Percentiles rank a stretch among this genome's conserved stretches.
Evolutionary conservation across 1,139 yeast genomes (phyloP).

Genomic region (Blastobotrys raffinosifermentans): DNA sequence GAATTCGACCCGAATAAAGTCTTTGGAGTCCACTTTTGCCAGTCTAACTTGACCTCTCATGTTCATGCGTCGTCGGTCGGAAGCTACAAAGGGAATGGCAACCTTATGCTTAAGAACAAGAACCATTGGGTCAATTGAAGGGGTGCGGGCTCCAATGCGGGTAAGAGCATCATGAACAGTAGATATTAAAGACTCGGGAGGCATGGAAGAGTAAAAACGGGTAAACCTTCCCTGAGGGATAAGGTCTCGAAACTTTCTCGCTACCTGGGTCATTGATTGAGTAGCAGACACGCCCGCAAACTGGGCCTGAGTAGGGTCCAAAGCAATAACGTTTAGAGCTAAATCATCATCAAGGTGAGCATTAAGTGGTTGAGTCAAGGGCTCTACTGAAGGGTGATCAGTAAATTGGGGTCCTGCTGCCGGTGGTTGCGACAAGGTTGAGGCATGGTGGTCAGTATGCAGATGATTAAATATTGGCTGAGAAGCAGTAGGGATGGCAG

Average conservation of each 20-base stretch:
- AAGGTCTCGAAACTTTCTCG: conserved; percentile 28
- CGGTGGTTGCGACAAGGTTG: background rate
- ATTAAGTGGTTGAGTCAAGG: conserved; percentile 16
- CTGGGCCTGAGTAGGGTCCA: conserved; percentile 49
- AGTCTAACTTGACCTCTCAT: conserved; percentile 46
- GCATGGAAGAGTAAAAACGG: conserved; percentile 42
- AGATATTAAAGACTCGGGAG: conserved; percentile 41
- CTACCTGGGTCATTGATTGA: conserved; percentile 27
- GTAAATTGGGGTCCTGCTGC: conserved; percentile 4
- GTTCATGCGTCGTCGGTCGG: conserved; percentile 43
- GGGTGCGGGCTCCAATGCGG: conserved; percentile 35
- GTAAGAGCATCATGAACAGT: conserved; percentile 38
- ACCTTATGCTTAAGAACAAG: conserved; percentile 13
- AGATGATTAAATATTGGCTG: no score
- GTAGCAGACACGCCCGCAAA: conserved; percentile 23
- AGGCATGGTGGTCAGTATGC: no score
- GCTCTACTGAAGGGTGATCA: background rate
- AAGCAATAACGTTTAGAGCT: conserved; percentile 35
- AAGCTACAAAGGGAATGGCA: conserved; percentile 38
- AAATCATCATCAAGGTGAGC: conserved; percentile 26
- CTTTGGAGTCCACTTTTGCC: conserved; percentile 28
- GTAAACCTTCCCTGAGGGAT: conserved; percentile 42
- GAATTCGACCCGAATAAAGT: conserved; percentile 40
- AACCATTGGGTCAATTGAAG: conserved; percentile 17
- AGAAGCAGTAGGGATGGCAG: no score